Evolutionary conservation across 495 filamentous ascomycete species (phyloP).

Genomic region (Aspergillus avenaceus): DNA sequence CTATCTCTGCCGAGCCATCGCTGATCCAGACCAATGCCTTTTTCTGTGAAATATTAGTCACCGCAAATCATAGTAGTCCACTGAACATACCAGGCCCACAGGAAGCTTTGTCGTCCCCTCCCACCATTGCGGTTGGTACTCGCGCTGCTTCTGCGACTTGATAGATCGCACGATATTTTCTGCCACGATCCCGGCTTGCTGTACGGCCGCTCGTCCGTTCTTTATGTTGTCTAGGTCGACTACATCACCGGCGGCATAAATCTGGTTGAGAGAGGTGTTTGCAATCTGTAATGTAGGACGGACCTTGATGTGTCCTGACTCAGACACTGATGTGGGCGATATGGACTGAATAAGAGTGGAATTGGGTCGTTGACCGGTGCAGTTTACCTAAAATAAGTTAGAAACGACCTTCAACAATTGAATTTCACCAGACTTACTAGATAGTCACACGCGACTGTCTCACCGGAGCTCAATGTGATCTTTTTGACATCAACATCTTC

Average conservation of each 20-base stretch:
- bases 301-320: slow-evolving; percentile 39
- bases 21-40: slow-evolving; percentile 10
- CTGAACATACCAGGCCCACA: slow-evolving; percentile 12
- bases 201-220: slow-evolving; percentile 39
- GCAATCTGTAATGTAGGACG: slow-evolving; percentile 47
- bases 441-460: slow-evolving; percentile 13
- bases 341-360: slow-evolving; percentile 6
- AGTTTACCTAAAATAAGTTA: slow-evolving; percentile 17
- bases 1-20: slow-evolving; percentile 9
- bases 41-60: slow-evolving; percentile 1
- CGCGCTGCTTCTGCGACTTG: slow-evolving; percentile 3
- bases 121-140: slow-evolving; percentile 18
- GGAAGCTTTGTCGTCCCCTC: slow-evolving; percentile 23
- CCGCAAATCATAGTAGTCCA: not conserved
- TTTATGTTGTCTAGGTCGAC: slow-evolving; percentile 39
- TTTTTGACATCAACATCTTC: not conserved
- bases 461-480: slow-evolving; percentile 7
- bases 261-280: slow-evolving; percentile 23
- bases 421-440: slow-evolving; percentile 11
- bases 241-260: slow-evolving; percentile 53
- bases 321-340: slow-evolving; percentile 31
- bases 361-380: slow-evolving; percentile 21
- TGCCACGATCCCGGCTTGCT: slow-evolving; percentile 40
- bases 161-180: slow-evolving; percentile 45
- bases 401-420: not conserved